A percentile compares a stretch with the other conserved stretches of the same genome.
Conservation (phyloP, 2,329 filamentous ascomycete species). For the Cercospora sp. region DNA sequence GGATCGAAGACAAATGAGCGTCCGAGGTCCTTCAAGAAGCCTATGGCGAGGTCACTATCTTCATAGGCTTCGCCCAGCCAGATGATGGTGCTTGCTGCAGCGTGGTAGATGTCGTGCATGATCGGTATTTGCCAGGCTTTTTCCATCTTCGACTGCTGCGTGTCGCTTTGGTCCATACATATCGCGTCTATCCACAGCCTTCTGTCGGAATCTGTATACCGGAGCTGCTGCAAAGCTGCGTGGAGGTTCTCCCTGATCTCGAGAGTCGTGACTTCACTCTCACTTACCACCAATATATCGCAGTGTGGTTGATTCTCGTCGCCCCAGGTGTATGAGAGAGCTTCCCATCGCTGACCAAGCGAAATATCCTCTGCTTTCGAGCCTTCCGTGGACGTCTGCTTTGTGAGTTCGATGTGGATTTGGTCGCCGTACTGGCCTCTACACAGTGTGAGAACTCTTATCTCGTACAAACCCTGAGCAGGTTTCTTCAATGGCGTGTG, state of each 20-base stretch:
- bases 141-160: not conserved
- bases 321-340: not conserved
- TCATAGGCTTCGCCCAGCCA: slow-evolving; percentile 6
- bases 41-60: not conserved
- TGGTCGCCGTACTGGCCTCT: not conserved
- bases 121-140: slow-evolving; percentile 2
- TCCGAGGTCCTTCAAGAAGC: not conserved
- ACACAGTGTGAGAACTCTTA: not conserved
- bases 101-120: slow-evolving; percentile 10
- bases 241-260: slow-evolving; percentile 11
- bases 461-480: not conserved
- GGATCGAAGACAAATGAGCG: not conserved
- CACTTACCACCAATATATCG: not conserved
- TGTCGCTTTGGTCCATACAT: slow-evolving; percentile 12
- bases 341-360: not conserved
- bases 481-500: not conserved
- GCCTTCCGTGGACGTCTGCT: not conserved
- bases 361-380: not conserved
- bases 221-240: slow-evolving; percentile 2
- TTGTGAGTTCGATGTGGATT: not conserved
- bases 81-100: not conserved
- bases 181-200: slow-evolving; percentile 12
- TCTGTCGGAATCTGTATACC: not conserved
- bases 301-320: not conserved
- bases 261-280: not conserved